Percentiles rank a stretch among this genome's conserved stretches.
phyloP scores from a whole-genome alignment of 805 yeast genomes.

The Sugiyamaella boreocaroliniensis region DNA sequence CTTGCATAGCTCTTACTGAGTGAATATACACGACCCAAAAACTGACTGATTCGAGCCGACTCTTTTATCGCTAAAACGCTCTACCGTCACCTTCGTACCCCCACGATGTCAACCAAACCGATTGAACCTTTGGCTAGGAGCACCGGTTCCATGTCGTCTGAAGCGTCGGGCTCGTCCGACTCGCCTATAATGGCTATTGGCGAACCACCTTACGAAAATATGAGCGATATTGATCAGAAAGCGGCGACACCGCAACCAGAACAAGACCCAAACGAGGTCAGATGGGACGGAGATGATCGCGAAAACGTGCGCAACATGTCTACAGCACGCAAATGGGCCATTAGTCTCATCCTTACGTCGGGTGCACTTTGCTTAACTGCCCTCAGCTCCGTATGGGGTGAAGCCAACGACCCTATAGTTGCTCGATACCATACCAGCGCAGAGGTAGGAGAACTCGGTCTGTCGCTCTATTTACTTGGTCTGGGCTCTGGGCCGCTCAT shows the following conservation, averaged over 20 bases:
- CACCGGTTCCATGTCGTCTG: too few relatives aligned
- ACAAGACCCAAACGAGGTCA: constrained; percentile 10
- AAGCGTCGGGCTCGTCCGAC: too few relatives aligned
- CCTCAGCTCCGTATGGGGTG: constrained; percentile 45
- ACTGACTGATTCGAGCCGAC: too few relatives aligned
- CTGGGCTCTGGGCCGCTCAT: constrained; percentile 61
- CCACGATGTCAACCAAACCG: too few relatives aligned
- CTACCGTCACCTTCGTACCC: too few relatives aligned
- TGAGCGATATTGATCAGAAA: background rate
- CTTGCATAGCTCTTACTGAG: too few relatives aligned
- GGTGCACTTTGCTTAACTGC: constrained; percentile 32
- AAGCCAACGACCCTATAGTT: constrained; percentile 37
- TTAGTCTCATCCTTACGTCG: constrained; percentile 26
- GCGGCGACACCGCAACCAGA: background rate
- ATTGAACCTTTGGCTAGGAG: too few relatives aligned
- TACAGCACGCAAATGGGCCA: constrained; percentile 33
- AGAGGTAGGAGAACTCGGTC: constrained; percentile 30
- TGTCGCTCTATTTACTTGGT: constrained; percentile 50
- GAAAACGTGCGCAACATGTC: constrained; percentile 34
- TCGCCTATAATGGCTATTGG: too few relatives aligned
- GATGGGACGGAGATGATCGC: constrained; percentile 31
- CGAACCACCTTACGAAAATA: too few relatives aligned
- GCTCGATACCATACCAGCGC: constrained; percentile 8
- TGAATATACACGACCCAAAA: too few relatives aligned
- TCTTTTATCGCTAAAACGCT: too few relatives aligned